Evolutionary conservation across 768 basidiomycete genomes (phyloP), one percentile per base, ranked within the genome.

Genomic region (Chalciporus chontae): DNA sequence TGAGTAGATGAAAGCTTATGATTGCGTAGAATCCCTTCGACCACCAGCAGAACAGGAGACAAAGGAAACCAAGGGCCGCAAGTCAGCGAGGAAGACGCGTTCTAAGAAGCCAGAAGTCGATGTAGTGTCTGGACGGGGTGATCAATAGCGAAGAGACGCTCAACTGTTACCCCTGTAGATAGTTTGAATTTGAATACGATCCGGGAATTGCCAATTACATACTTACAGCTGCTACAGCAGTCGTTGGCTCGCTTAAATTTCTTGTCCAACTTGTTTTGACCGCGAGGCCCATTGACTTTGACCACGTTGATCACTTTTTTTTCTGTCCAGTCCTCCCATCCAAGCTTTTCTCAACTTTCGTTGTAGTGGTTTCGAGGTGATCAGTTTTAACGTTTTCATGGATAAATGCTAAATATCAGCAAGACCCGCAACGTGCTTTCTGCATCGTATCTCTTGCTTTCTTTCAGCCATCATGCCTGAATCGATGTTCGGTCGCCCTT

Each of bases 21-120:
- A 31, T 11, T 21, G 14, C 8, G 19, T 17, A 69, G 68, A 40
- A 36, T 67, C 68, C 46, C 67, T 80, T 10, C 69, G 77, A 36
- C 78, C 78, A 14, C 73, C 76, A 13, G 69, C 68, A 13, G 58
- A 61, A 5, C 62, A 62, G 10, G 72, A 77, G 43, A 67, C 68
- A 6, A 66, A 73, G 49, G 68, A 69, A 37, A 80, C 76, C 0
- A 73, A 69, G 17, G 77, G 77, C 6, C 66, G 76, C 27, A 79
- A 78, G 42, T 67, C 67, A 0, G 48, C 27, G 31, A 57, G 56
- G 31, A 67, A 54, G 49, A 43, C 47, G 11, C 52, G 45, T 24
- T 27, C 70, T 72, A 17, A 65, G 69, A 52, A 65, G 62, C 36
- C 39, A 18, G 26, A 18, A 38, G 46, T 40, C n/a, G 26, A 26